phyloP scores from a whole-genome alignment of 257 asterid genomes.

The Solanum paucissectum region DNA sequence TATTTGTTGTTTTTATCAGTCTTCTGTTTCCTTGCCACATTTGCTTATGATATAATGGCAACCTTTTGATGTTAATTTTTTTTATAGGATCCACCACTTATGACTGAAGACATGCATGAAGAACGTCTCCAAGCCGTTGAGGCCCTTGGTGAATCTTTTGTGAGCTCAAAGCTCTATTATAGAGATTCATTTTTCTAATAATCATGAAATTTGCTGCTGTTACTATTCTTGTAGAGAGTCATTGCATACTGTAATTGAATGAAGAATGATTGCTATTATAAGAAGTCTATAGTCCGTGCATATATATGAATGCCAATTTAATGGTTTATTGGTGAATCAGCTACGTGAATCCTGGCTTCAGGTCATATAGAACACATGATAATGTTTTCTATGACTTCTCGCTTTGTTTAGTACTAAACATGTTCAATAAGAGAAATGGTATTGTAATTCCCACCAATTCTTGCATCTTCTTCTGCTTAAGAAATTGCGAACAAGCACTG shows the following conservation, averaged over 20 bases:
- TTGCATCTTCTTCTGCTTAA: background rate
- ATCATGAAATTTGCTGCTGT: background rate
- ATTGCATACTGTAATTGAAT: background rate
- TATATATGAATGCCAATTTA: background rate
- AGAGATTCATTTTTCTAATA: background rate
- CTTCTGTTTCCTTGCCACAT: background rate
- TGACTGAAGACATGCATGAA: constrained; percentile 98
- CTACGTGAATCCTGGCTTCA: background rate
- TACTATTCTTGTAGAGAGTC: background rate
- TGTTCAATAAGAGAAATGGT: background rate
- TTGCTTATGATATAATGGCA: background rate
- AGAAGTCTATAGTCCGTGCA: background rate
- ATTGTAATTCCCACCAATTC: background rate
- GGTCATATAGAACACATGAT: background rate
- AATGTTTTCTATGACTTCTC: background rate
- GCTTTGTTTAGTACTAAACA: background rate
- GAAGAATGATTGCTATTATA: background rate
- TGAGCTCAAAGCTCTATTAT: constrained; percentile 27
- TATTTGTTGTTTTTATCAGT: background rate
- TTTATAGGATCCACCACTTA: constrained; percentile 76
- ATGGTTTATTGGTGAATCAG: background rate
- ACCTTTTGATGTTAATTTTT: background rate
- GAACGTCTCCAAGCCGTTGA: constrained; percentile 81
- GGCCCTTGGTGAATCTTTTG: constrained; percentile 64
- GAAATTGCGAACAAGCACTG: background rate